These are phyloP conservation scores for Clavispora phyllophila DNA, from an alignment of 805 yeast genomes.

Conservation along the genomic window DNA sequence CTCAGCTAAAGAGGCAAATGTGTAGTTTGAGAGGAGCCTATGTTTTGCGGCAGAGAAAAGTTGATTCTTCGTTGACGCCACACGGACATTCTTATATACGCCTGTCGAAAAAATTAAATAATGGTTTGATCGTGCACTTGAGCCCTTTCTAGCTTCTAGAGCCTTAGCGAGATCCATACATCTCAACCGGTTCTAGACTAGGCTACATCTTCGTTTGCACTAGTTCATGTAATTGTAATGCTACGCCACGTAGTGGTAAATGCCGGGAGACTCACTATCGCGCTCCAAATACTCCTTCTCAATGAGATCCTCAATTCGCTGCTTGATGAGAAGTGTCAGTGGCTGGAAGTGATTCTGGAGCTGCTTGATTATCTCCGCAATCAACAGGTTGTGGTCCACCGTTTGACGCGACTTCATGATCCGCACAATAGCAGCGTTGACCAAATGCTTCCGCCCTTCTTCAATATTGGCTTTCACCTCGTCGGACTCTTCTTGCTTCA, in stretches of 20 bases:
- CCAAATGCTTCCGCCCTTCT: conserved; percentile 59
- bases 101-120: too few species aligned
- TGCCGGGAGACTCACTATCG: conserved; percentile 52
- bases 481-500: conserved; percentile 48
- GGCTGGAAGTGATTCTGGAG: conserved; percentile 65
- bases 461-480: conserved; percentile 53
- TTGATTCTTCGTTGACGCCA: too few species aligned
- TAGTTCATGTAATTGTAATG: not conserved
- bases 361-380: conserved; percentile 60
- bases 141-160: too few species aligned
- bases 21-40: too few species aligned
- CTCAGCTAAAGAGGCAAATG: too few species aligned
- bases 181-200: too few species aligned
- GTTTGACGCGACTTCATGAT: conserved; percentile 75
- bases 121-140: too few species aligned
- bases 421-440: conserved; percentile 84
- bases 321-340: conserved; percentile 60
- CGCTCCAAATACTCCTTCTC: conserved; percentile 80
- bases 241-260: conserved; percentile 67
- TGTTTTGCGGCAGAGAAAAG: too few species aligned
- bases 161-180: too few species aligned
- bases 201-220: too few species aligned
- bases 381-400: conserved; percentile 57
- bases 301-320: conserved; percentile 65
- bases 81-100: too few species aligned